Percentiles rank a stretch among this genome's conserved stretches.
Conservation (phyloP, 2,329 filamentous ascomycete species). For the Periglandula ipomoeae region DNA sequence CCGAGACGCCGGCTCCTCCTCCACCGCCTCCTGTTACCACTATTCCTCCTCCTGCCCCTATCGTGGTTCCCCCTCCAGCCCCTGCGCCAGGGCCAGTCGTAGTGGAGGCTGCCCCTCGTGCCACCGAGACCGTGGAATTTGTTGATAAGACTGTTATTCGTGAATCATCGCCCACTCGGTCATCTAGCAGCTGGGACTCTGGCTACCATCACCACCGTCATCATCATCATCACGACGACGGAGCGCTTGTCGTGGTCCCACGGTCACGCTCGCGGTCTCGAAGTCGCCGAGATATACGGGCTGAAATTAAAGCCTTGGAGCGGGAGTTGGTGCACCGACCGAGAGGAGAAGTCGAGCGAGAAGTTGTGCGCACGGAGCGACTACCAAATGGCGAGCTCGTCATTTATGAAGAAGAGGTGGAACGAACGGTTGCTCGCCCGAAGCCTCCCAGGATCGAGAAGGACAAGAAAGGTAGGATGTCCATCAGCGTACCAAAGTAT, state of each 20-base stretch:
- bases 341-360: slow-evolving; percentile 32
- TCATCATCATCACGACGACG: slow-evolving; percentile 17
- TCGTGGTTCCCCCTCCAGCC: slow-evolving; percentile 17
- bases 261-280: slow-evolving; percentile 33
- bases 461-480: slow-evolving; percentile 94
- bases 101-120: slow-evolving; percentile 23
- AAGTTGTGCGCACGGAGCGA: slow-evolving; percentile 48
- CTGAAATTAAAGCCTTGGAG: slow-evolving; percentile 65
- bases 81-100: slow-evolving; percentile 21
- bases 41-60: slow-evolving; percentile 2
- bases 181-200: slow-evolving; percentile 24
- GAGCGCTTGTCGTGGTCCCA: slow-evolving; percentile 29
- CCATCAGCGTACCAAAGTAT: slow-evolving; percentile 69
- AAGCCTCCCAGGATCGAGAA: slow-evolving; percentile 65
- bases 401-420: slow-evolving; percentile 51
- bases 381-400: slow-evolving; percentile 53
- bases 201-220: slow-evolving; percentile 20
- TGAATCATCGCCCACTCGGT: slow-evolving; percentile 38
- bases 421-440: slow-evolving; percentile 43
- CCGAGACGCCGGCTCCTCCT: slow-evolving; percentile 18
- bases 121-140: slow-evolving; percentile 27
- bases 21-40: slow-evolving; percentile 18
- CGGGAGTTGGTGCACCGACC: slow-evolving; percentile 30
- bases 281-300: slow-evolving; percentile 55
- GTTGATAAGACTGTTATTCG: slow-evolving; percentile 39